Conservation (phyloP, 2,329 filamentous ascomycete genomes). For the Coniochaeta sp. region DNA sequence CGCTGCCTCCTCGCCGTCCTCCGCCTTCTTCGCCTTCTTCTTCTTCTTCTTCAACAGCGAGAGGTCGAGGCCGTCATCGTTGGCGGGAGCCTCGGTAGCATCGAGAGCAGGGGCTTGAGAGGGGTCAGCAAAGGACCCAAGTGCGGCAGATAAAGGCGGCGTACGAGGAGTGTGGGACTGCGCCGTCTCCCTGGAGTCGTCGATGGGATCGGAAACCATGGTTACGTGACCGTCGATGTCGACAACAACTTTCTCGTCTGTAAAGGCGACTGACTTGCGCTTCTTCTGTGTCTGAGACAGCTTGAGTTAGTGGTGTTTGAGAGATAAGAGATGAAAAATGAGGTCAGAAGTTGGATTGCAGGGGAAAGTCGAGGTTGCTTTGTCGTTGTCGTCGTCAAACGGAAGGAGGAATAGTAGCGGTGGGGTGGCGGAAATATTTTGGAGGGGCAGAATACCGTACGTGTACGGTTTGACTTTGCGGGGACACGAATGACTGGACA, state of each 20-base stretch:
- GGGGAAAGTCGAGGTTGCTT: neutral
- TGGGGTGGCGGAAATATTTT: constrained; percentile 7
- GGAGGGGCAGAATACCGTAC: constrained; percentile 5
- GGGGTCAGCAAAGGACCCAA: constrained; percentile 47
- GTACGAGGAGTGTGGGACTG: constrained; percentile 69
- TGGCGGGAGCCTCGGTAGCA: constrained; percentile 21
- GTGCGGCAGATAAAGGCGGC: constrained; percentile 50
- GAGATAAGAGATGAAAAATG: neutral
- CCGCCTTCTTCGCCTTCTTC: constrained; percentile 53
- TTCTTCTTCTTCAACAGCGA: constrained; percentile 71
- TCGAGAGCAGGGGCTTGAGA: constrained; percentile 23
- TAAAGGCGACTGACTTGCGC: constrained; percentile 92
- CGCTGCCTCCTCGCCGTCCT: constrained; percentile 39
- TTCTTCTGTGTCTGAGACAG: constrained; percentile 21
- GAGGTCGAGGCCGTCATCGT: constrained; percentile 56
- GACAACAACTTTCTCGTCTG: constrained; percentile 79
- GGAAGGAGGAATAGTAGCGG: neutral
- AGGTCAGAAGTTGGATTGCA: neutral
- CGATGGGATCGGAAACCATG: constrained; percentile 61
- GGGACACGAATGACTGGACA: neutral
- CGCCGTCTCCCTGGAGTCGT: constrained; percentile 73
- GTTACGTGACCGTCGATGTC: constrained; percentile 83
- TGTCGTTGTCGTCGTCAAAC: constrained; percentile 1
- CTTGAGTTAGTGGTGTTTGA: constrained; percentile 13
- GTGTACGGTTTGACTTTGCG: constrained; percentile 2